These are phyloP conservation scores for Backusella mclennaniae DNA, from an alignment of 192 early-diverging fungal genomes.

Conservation along the genomic window DNA sequence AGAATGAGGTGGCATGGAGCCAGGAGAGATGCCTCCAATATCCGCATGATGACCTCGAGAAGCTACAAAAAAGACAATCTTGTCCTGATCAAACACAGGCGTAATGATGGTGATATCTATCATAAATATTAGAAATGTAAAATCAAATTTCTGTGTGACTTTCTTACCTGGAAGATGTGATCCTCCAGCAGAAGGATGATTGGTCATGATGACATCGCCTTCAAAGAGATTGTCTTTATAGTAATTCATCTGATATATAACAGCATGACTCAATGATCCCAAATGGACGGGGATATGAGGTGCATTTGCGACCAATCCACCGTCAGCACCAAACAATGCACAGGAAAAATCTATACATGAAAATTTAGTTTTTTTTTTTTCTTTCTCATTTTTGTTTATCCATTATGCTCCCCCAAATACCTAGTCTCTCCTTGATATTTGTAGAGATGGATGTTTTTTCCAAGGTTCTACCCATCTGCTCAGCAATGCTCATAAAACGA, in stretches of 20 bases:
- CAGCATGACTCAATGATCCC: constrained; percentile 92
- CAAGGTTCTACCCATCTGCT: constrained; percentile 94
- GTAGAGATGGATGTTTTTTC: constrained; percentile 95
- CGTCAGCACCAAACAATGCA: constrained; percentile 89
- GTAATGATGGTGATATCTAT: constrained; percentile 94
- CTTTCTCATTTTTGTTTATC: too few relatives aligned
- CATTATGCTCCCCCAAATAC: neutral
- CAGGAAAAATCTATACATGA: constrained; percentile 82
- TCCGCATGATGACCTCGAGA: constrained; percentile 93
- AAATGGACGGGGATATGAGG: constrained; percentile 94
- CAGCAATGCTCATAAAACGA: constrained; percentile 97
- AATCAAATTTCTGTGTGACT: neutral
- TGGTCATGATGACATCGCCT: constrained; percentile 93
- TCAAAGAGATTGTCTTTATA: constrained; percentile 67
- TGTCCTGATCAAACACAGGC: constrained; percentile 79
- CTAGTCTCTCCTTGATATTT: constrained; percentile 96
- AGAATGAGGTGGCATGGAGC: constrained; percentile 92
- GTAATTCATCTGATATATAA: constrained; percentile 85
- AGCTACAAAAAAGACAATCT: constrained; percentile 93
- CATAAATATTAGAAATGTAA: neutral
- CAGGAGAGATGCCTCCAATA: constrained; percentile 85
- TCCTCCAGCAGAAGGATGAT: constrained; percentile 95
- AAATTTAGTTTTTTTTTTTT: neutral
- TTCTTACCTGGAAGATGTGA: constrained; percentile 76
- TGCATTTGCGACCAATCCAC: constrained; percentile 81